phyloP scores from a whole-genome alignment of 192 early-diverging fungal genomes.

The Backusella tuberculispora region DNA sequence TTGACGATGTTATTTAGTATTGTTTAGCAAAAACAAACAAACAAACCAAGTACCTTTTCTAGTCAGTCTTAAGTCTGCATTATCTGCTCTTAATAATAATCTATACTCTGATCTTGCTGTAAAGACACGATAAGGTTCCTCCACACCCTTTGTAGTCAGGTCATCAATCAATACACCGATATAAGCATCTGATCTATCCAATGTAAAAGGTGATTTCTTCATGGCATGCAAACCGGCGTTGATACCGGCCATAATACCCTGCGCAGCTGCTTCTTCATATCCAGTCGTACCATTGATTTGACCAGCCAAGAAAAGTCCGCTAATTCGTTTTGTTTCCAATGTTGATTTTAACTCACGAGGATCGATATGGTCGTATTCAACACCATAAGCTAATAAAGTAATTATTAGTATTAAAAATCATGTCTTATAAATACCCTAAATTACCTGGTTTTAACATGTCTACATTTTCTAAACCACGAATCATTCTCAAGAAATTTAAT shows the following conservation, averaged over 20 bases:
- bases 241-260: conserved; percentile 79
- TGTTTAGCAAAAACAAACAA: not conserved
- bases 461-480: conserved; percentile 77
- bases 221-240: conserved; percentile 70
- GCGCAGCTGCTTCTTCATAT: conserved; percentile 83
- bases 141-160: conserved; percentile 78
- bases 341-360: conserved; percentile 77
- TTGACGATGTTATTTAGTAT: not conserved
- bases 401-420: conserved; percentile 7
- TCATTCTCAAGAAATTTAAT: conserved; percentile 66
- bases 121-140: conserved; percentile 84
- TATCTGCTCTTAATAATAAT: conserved; percentile 74
- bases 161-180: conserved; percentile 85
- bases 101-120: conserved; percentile 85
- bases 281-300: conserved; percentile 92
- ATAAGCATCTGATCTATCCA: conserved; percentile 79
- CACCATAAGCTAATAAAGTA: conserved; percentile 65
- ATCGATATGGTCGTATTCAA: conserved; percentile 88
- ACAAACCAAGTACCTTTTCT: conserved; percentile 51
- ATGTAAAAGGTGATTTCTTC: conserved; percentile 58
- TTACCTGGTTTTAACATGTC: conserved; percentile 67
- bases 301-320: conserved; percentile 77
- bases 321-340: conserved; percentile 79
- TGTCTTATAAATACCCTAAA: not conserved
- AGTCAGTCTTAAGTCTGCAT: conserved; percentile 78